These are phyloP conservation scores for Aureobasidium sp. DNA, from an alignment of 2,329 filamentous ascomycete species.

Conservation along the genomic window DNA sequence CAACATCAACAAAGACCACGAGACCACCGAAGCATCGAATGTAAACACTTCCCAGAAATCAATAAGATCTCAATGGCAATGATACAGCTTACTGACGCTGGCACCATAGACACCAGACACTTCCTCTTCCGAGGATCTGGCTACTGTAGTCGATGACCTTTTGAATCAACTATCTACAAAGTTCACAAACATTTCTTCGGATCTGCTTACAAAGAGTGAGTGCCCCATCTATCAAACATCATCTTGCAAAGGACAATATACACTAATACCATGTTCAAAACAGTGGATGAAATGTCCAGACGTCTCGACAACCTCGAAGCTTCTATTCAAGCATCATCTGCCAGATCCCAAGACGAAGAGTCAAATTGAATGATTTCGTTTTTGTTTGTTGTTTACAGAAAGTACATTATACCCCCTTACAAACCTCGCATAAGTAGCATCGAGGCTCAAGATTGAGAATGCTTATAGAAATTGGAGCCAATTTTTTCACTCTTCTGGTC, in stretches of 20 bases:
- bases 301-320: constrained; percentile 76
- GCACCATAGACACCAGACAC: background rate
- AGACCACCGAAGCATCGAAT: background rate
- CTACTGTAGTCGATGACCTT: constrained; percentile 75
- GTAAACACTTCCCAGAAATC: background rate
- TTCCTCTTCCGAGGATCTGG: constrained; percentile 55
- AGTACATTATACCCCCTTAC: background rate
- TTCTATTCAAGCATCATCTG: constrained; percentile 48
- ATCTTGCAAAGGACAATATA: no score
- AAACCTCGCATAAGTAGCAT: background rate
- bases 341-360: constrained; percentile 8
- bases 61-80: background rate
- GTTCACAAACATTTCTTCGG: constrained; percentile 74
- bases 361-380: background rate
- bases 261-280: background rate
- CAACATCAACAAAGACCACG: constrained; percentile 9
- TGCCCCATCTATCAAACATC: background rate
- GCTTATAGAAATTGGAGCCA: background rate
- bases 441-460: background rate
- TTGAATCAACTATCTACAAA: constrained; percentile 77
- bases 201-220: constrained; percentile 83
- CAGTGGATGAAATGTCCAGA: constrained; percentile 91
- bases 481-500: background rate
- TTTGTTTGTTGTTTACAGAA: background rate
- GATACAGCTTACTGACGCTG: background rate